phyloP scores from a whole-genome alignment of 768 basidiomycete species.

The Candolleomyces eurysporus region DNA sequence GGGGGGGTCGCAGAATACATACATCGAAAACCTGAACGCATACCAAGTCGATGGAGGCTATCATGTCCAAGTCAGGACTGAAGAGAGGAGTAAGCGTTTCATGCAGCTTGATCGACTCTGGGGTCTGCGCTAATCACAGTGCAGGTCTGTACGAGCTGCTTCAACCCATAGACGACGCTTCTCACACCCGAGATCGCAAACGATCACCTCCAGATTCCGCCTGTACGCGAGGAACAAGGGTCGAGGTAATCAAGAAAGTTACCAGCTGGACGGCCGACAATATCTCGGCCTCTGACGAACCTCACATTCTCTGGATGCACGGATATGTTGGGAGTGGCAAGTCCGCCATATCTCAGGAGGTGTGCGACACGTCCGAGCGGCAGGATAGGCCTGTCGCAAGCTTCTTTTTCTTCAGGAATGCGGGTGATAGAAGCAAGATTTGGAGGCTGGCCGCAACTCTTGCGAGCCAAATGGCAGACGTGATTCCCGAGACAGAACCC shows the following conservation, averaged over 20 bases:
- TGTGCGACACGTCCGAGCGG: conserved; percentile 7
- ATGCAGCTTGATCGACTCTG: too few relatives aligned
- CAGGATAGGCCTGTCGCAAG: conserved; percentile 1
- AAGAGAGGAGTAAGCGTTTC: too few relatives aligned
- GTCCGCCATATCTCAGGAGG: conserved; percentile 14
- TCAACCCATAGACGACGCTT: not conserved
- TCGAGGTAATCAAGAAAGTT: not conserved
- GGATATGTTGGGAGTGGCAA: conserved; percentile 19
- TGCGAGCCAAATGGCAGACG: not conserved
- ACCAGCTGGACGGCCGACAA: not conserved
- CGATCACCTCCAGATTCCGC: not conserved
- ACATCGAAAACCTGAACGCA: too few relatives aligned
- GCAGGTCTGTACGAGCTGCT: not conserved
- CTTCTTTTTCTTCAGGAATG: conserved; percentile 15
- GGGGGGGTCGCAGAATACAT: too few relatives aligned
- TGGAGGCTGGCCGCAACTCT: conserved; percentile 8
- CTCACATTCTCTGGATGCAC: conserved; percentile 14
- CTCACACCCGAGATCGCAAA: not conserved
- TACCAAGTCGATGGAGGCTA: too few relatives aligned
- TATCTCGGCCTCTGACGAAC: not conserved
- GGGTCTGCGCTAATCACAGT: too few relatives aligned
- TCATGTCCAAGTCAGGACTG: too few relatives aligned
- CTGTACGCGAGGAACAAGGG: not conserved
- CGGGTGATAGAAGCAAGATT: conserved; percentile 2
- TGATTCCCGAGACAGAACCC: not conserved